phyloP scores from a whole-genome alignment of 192 early-diverging fungal species.

The Phlyctochytrium bullatum region DNA sequence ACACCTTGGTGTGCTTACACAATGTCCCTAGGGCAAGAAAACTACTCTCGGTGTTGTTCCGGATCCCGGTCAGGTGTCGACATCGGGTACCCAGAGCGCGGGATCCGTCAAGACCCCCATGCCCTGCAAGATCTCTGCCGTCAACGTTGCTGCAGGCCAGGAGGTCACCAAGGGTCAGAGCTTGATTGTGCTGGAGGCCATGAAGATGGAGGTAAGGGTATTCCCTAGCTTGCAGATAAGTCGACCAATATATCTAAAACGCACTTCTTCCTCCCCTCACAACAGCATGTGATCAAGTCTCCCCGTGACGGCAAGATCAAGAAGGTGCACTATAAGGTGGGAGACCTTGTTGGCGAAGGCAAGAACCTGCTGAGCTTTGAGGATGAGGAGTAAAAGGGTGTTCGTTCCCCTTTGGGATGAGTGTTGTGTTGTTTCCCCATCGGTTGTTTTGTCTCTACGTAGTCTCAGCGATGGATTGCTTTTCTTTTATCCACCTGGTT shows the following conservation, averaged over 20 bases:
- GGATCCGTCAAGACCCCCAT: constrained; percentile 86
- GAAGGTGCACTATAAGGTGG: constrained; percentile 75
- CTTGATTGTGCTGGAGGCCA: constrained; percentile 88
- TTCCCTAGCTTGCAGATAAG: neutral
- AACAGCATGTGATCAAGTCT: constrained; percentile 78
- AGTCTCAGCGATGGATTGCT: no score
- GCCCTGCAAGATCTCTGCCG: constrained; percentile 94
- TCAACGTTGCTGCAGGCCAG: constrained; percentile 72
- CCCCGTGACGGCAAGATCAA: constrained; percentile 70
- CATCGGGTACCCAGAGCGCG: constrained; percentile 18
- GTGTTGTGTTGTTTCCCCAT: neutral
- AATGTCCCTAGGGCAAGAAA: constrained; percentile 23
- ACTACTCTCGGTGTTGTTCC: constrained; percentile 16
- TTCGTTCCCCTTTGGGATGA: neutral
- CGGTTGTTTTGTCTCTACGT: no score
- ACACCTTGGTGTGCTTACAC: neutral
- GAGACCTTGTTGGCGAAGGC: constrained; percentile 85
- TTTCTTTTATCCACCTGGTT: no score
- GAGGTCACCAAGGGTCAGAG: constrained; percentile 76
- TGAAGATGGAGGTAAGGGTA: constrained; percentile 92
- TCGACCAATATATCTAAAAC: neutral
- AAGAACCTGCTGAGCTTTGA: constrained; percentile 75
- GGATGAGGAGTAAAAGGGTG: constrained; percentile 19
- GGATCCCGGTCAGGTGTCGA: constrained; percentile 8
- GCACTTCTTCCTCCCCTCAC: neutral